These are phyloP conservation scores for Ustanciosporium gigantosporum DNA, from an alignment of 1,284 basidiomycete species.

Conservation along the genomic window DNA sequence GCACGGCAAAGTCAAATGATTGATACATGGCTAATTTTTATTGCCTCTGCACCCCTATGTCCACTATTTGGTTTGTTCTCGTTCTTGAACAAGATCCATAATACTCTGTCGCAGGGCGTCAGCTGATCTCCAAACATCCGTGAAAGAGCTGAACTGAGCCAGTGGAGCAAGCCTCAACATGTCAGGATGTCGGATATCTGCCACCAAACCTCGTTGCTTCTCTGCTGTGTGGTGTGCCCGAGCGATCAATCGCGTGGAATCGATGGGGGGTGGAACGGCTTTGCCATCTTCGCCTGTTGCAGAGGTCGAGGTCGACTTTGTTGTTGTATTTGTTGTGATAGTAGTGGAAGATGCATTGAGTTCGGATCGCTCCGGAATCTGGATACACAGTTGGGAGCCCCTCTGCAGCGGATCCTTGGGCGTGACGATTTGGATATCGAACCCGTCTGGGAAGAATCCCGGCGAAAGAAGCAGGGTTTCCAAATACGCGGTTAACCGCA, in stretches of 20 bases:
- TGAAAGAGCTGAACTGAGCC: conserved; percentile 51
- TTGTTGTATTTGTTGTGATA: too few relatives aligned
- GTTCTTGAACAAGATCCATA: conserved; percentile 20
- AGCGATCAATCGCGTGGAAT: conserved; percentile 35
- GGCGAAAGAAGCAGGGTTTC: conserved; percentile 39
- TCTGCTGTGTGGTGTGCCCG: conserved; percentile 44
- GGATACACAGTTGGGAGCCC: conserved; percentile 52
- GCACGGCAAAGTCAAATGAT: too few relatives aligned
- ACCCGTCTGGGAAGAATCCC: conserved; percentile 40
- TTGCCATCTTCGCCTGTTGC: conserved; percentile 4
- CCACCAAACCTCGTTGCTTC: conserved; percentile 44
- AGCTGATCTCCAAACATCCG: conserved; percentile 52
- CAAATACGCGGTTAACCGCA: conserved; percentile 53
- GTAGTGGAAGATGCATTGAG: neutral
- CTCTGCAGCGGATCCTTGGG: conserved; percentile 45
- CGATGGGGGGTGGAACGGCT: conserved; percentile 46
- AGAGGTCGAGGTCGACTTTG: neutral
- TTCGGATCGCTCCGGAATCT: conserved; percentile 25
- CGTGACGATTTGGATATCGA: conserved; percentile 45
- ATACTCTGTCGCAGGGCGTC: conserved; percentile 37
- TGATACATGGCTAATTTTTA: too few relatives aligned
- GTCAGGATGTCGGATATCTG: conserved; percentile 53
- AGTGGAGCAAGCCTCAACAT: conserved; percentile 55
- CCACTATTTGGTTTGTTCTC: too few relatives aligned
- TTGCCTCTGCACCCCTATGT: too few relatives aligned